Evolutionary conservation across 257 asterid species (phyloP).

Genomic region (Fraxinus pennsylvanica): DNA sequence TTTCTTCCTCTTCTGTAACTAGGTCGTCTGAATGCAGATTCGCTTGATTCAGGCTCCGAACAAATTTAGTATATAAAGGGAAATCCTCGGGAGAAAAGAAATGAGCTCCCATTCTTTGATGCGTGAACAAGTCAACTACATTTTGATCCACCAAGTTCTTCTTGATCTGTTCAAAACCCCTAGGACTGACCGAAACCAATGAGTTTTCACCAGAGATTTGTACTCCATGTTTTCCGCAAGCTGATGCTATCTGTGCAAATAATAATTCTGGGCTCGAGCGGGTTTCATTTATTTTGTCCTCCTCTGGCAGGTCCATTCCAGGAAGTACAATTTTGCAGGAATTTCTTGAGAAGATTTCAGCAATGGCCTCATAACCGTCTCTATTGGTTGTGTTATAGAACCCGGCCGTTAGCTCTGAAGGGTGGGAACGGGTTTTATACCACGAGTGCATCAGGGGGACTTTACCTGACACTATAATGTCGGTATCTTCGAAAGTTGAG

Average conservation of each 20-base stretch:
- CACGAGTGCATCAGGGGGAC: conserved; percentile 57
- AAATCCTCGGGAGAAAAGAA: conserved; percentile 89
- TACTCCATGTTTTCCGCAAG: conserved; percentile 47
- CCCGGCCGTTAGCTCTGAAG: conserved; percentile 71
- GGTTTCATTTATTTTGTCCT: conserved; percentile 37
- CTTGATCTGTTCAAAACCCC: conserved; percentile 59
- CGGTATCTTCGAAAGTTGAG: conserved; percentile 51
- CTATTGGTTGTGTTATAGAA: conserved; percentile 60
- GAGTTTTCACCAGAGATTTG: conserved; percentile 60
- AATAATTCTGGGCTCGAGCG: conserved; percentile 60
- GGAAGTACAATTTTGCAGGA: conserved; percentile 60
- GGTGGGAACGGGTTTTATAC: conserved; percentile 70
- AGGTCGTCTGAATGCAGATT: conserved; percentile 47
- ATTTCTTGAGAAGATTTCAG: conserved; percentile 53
- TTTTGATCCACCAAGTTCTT: conserved; percentile 45
- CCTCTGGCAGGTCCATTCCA: conserved; percentile 64
- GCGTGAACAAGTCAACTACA: conserved; percentile 49
- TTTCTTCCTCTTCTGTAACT: conserved; percentile 31
- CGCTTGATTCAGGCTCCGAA: conserved; percentile 47
- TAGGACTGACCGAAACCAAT: conserved; percentile 32
- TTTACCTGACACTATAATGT: conserved; percentile 55
- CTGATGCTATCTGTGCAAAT: conserved; percentile 44
- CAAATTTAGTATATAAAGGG: conserved; percentile 52
- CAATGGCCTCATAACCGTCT: conserved; percentile 63
- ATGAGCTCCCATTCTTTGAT: conserved; percentile 87